Evolutionary conservation across 176 grass and related monocot species (phyloP).

Genomic region (Lolium rigidum): DNA sequence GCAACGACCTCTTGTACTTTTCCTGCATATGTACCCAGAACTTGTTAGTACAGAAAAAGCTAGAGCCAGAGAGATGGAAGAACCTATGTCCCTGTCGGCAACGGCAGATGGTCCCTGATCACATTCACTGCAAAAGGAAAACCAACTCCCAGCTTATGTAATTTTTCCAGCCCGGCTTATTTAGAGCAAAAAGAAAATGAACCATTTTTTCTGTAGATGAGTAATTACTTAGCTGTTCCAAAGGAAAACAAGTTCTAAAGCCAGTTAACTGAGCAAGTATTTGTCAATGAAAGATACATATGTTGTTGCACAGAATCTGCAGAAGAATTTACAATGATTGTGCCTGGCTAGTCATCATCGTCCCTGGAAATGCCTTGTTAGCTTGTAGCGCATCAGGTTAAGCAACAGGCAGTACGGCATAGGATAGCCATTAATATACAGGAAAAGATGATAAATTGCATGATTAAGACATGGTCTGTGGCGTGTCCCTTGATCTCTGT

Average conservation of each 20-base stretch:
- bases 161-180: neutral
- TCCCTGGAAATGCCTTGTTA: slow-evolving; percentile 25
- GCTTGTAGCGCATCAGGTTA: slow-evolving; percentile 26
- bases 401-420: neutral
- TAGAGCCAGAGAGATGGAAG: neutral
- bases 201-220: neutral
- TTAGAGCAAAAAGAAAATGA: neutral
- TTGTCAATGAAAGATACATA: neutral
- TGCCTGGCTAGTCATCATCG: slow-evolving; percentile 8
- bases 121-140: slow-evolving; percentile 44
- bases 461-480: slow-evolving; percentile 20
- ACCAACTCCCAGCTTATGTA: neutral
- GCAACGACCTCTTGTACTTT: slow-evolving; percentile 9
- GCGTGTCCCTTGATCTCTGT: neutral
- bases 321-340: neutral
- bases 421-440: slow-evolving; percentile 11
- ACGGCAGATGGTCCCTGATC: slow-evolving; percentile 41
- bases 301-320: neutral
- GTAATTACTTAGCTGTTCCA: neutral
- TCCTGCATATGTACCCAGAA: neutral
- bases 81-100: slow-evolving; percentile 36
- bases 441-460: slow-evolving; percentile 10
- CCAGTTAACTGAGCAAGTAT: neutral
- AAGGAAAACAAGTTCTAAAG: neutral
- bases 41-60: slow-evolving; percentile 6